Evolutionary conservation across 768 basidiomycete species (phyloP), one percentile per base, ranked within the genome.

Genomic region (Pilatotrama ljubarskyi): DNA sequence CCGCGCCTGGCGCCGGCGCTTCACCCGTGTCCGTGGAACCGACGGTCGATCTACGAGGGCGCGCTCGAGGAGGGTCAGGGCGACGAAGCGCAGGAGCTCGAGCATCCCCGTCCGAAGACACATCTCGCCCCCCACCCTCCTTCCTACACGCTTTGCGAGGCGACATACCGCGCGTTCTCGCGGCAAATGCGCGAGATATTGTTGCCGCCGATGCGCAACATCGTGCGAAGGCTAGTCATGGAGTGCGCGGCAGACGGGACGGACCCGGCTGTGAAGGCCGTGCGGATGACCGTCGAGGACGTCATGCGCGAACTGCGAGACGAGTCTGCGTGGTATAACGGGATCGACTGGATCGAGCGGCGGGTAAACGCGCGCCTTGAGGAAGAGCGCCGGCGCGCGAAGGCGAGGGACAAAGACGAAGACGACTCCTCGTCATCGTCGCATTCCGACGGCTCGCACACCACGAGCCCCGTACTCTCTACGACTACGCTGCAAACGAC

Each of bases 401-500:
- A 57, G 18, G 69, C 72, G 55, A 66, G 66, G 59, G 72, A 80
- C 41, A 82, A 82, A 46, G 81, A 80, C 41, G 82, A 82, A 47
- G 81, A 81, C 55, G 81, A 82, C 60, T 77, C 82, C 2, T 77
- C 75, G 25, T 78, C 80, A 15, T 78, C 80, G 22, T 78, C 78
- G n/a, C 77, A 77, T 49, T 80, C 78, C 43, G 78, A 78, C 50
- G 78, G 76, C 8, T 86, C 84, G 5, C 84, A 86, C 20, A 77
- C 70, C 61, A 90, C 89, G 18, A 90, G 88, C 63, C 90, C 89
- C 0, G 88, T 90, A 3, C 68, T 90, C 25, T 89, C 87, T 13
- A 87, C 87, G 1, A 82, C 86, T 8, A 91, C 89, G 7, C 68
- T 91, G 29, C 85, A 86, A 62, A 91, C 89, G n/a, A 90, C 89